Base-by-base conservation (phyloP, 345 rosid species). In the Atalantia buxifolia region DNA sequence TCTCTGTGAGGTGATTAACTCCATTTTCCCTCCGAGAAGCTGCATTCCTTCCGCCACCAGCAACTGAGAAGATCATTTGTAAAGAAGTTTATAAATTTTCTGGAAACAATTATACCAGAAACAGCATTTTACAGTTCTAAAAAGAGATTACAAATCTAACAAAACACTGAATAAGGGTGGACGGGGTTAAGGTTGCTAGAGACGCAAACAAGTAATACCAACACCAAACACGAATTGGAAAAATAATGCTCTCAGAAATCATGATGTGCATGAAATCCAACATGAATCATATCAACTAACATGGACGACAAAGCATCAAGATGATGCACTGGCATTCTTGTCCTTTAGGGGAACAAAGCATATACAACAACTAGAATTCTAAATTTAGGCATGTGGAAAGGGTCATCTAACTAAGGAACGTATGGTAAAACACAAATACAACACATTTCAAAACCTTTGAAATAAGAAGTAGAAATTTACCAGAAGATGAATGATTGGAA, bases 1-100 rank as follows among this genome's bases (percentile, higher is more conserved):
- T 83, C 59, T 84, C 86, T 50, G 69, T 36, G n/a, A 66, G 78
- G 79, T 76, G 83, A 80, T 69, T 79, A 74, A 63, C 74, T 76
- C 91, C 92, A 84, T 81, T 93, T 56, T 86, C 99, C 86, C 92
- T 88, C 72, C 83, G 85, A 59, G 83, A 14, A 80, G 85, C 76
- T 21, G 83, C 80, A 85, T 64, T 81, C 85, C 90, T 87, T 71
- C 87, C 89, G 74, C 88, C 86, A 67, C 86, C 83, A 74, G 84
- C 81, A 88, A 81, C 89, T 82, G 85, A 69, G 33, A 81, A 62
- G 22, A 76, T 63, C 55, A 55, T 19, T 64, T 28, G 35, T 38
- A 66, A 74, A 14, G 28, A 69, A 25, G 24, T 60, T 76, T 21
- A 73, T 24, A 56, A 14, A 36, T 59, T 64, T 63, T 64, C 21